Evolutionary conservation across 106 monocot genomes (phyloP), one percentile per base, ranked within the genome.

Genomic region (Narthecium ossifragum): DNA sequence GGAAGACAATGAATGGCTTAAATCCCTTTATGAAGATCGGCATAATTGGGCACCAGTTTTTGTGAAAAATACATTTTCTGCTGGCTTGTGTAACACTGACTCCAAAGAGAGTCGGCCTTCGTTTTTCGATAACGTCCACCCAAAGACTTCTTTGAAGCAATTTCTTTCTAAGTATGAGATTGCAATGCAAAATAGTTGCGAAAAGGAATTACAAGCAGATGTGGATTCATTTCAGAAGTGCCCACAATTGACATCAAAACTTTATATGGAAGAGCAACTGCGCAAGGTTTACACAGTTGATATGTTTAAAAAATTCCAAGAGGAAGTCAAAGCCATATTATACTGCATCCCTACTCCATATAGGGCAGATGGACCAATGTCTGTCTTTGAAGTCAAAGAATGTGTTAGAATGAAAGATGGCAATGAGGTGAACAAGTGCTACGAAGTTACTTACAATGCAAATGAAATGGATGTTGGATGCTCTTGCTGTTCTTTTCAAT

Each of bases 251-350:
- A 64, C 74, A 61, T 65, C 80, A 15, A 80, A 74, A 57, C 74
- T 80, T 43, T 80, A 65, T 38, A 80, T 80, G 80, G 80, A 80
- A 47, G 80, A 80, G 26, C 80, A 80, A 70, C 31, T 80, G 2
- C 73, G 69, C 27, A 74, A 70, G 59, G 22, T 70, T 56, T 80
- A 80, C 66, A 80, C 74, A 7, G 73, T 80, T 25, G 65, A 80
- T 43, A 80, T 80, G 65, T 80, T 80, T 27, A 80, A 80, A 57
- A 80, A 70, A 32, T 80, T 80, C 33, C 80, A 80, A 50, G 80
- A 80, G 55, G 80, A 80, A 60, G 55, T 80, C 1, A 74, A 80
- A 61, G 80, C 80, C 38, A 80, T 80, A 55, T 66, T 80, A 60
- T 74, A 80, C 26, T 80, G 80, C 60, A 74, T 61, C 22, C 69